phyloP scores from a whole-genome alignment of 2,329 filamentous ascomycete genomes.

The Leptodontidium sp. region DNA sequence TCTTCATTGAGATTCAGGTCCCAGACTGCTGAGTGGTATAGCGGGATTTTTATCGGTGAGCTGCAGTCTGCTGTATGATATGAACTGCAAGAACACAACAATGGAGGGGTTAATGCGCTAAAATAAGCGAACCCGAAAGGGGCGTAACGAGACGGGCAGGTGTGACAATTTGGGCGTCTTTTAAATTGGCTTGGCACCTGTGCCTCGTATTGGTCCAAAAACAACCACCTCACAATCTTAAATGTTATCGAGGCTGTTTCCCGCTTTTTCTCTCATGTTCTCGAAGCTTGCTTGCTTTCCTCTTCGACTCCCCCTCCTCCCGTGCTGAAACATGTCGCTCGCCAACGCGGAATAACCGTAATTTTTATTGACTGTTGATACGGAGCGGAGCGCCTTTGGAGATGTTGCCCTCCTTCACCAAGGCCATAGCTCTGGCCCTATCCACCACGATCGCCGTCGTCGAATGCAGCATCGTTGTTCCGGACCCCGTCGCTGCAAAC shows the following conservation, averaged over 20 bases:
- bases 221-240: not conserved
- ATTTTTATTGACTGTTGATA: not conserved
- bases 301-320: not conserved
- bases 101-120: too few relatives aligned
- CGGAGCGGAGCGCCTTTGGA: not conserved
- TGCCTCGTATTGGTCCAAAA: conserved; percentile 5
- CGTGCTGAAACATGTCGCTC: conserved; percentile 42
- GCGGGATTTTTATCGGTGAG: too few relatives aligned
- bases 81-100: too few relatives aligned
- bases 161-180: not conserved
- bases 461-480: not conserved
- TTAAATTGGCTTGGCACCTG: conserved; percentile 12
- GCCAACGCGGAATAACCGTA: not conserved
- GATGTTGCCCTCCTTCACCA: not conserved
- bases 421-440: conserved; percentile 8
- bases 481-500: not conserved
- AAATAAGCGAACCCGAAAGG: too few relatives aligned
- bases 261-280: not conserved
- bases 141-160: not conserved
- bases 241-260: not conserved
- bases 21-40: too few relatives aligned
- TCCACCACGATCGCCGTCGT: not conserved
- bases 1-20: too few relatives aligned
- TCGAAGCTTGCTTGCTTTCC: not conserved
- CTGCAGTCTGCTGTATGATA: too few relatives aligned